Base-by-base conservation (phyloP, 2,329 filamentous ascomycete genomes). In the Fusarium sp. region DNA sequence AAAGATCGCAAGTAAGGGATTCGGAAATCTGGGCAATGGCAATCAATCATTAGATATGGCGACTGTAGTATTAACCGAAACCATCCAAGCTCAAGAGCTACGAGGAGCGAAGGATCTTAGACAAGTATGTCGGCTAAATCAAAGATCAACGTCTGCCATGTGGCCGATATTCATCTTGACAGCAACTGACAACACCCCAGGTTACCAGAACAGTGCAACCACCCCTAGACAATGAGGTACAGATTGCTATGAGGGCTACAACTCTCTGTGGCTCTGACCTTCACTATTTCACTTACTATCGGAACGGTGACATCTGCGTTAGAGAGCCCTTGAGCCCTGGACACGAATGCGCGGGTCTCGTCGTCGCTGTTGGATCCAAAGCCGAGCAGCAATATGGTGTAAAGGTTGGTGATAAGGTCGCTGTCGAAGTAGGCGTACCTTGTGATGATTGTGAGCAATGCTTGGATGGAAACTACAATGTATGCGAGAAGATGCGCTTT, bases 361-460 rank as follows among this genome's bases (percentile, higher is more conserved):
- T 92, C 16, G 73, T 91, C 18, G 82, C 87, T 76, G 86, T 85
- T 68, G 88, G 89, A 32, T 82, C 87, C 54, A 87, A 84, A 23
- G 88, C 90, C 10, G 82, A 81, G 13, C 80, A 75, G 91, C 6
- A 84, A 85, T 71, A 83, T 85, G 25, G 81, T 77, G 81, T 79
- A 18, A 79, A 70, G 4, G 48, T 75, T 56, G 89, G 90, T 11
- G 91, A 93, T 76, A 84, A 89, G 57, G 90, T 93, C 4, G 90
- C 91, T 3, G 81, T 93, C 5, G 91, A 93, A 74, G 90, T 90
- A 0, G 90, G 90, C 20, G 88, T 91, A 1, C 89, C 91, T 0
- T 93, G 91, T 76, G 85, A 85, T 14, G 79, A 83, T 34, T 92
- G 90, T 76, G 90, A 88, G 71, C 83, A 89, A 14, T 92, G 90